Percentiles rank a stretch among this genome's conserved stretches.
Evolutionary conservation across 495 filamentous ascomycete genomes (phyloP).

Genomic region (Xylaria intraflava): DNA sequence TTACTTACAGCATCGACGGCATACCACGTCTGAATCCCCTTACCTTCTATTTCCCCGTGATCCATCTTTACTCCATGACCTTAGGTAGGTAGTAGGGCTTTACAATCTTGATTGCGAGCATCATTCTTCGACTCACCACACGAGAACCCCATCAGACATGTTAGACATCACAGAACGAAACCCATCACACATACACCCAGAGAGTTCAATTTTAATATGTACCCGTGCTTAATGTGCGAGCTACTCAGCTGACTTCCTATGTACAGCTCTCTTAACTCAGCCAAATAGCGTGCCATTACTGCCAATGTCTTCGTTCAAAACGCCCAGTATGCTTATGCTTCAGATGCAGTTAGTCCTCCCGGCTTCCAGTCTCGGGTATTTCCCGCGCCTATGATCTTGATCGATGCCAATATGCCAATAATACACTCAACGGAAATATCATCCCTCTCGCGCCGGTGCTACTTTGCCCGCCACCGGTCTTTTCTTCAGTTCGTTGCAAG

Average conservation of each 20-base stretch:
- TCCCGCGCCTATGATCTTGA: conserved; percentile 1
- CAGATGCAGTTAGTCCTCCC: not conserved
- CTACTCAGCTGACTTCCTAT: conserved; percentile 7
- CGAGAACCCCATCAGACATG: too few species aligned
- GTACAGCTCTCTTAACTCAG: not conserved
- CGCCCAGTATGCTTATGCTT: conserved; percentile 11
- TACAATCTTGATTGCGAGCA: too few species aligned
- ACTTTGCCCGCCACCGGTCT: not conserved
- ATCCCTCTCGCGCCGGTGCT: not conserved
- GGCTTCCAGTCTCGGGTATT: conserved; percentile 3
- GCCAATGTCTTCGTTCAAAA: not conserved
- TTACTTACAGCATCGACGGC: too few species aligned
- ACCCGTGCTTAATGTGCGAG: not conserved
- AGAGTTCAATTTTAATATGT: not conserved
- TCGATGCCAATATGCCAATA: conserved; percentile 2
- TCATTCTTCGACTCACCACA: too few species aligned
- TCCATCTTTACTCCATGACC: too few species aligned
- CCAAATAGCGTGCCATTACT: not conserved
- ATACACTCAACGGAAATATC: conserved; percentile 4
- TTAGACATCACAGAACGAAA: too few species aligned
- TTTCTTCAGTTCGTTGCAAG: not conserved
- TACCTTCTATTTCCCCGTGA: too few species aligned
- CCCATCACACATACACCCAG: not conserved
- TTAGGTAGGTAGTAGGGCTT: too few species aligned
- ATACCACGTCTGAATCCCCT: too few species aligned